Evolutionary conservation across 306 rosid genomes (phyloP).

Genomic region (Vicia sativa): DNA sequence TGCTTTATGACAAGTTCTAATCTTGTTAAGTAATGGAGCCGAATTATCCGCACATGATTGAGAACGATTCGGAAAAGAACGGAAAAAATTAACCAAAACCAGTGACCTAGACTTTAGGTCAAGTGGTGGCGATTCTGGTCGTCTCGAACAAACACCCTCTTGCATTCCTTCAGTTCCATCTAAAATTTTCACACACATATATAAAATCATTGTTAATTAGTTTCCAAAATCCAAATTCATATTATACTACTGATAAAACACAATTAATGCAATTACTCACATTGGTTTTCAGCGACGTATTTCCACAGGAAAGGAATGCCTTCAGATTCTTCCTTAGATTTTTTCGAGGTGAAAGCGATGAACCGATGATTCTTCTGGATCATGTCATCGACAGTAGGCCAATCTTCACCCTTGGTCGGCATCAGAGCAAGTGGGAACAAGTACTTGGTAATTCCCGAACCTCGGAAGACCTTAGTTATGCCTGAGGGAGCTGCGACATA

Average conservation of each 20-base stretch:
- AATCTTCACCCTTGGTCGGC: constrained; percentile 76
- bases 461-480: constrained; percentile 65
- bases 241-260: neutral
- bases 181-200: constrained; percentile 40
- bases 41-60: constrained; percentile 74
- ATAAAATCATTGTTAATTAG: neutral
- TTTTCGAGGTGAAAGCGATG: constrained; percentile 77
- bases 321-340: constrained; percentile 75
- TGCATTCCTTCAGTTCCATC: constrained; percentile 87
- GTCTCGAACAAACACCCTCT: constrained; percentile 67
- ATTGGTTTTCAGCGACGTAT: constrained; percentile 81
- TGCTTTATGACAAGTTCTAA: constrained; percentile 66
- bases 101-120: constrained; percentile 60
- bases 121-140: constrained; percentile 76
- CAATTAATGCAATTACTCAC: constrained; percentile 53
- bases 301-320: constrained; percentile 85
- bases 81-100: constrained; percentile 72
- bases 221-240: too few species aligned
- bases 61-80: constrained; percentile 56
- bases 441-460: constrained; percentile 65
- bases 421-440: constrained; percentile 67
- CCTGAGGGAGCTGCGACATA: constrained; percentile 72
- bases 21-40: constrained; percentile 57
- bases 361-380: constrained; percentile 73
- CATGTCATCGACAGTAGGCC: constrained; percentile 95